A percentile compares a stretch with the other conserved stretches of the same genome.
Evolutionary conservation across 148 eudicot species (phyloP).

Genomic region (Mesembryanthemum crystallinum): DNA sequence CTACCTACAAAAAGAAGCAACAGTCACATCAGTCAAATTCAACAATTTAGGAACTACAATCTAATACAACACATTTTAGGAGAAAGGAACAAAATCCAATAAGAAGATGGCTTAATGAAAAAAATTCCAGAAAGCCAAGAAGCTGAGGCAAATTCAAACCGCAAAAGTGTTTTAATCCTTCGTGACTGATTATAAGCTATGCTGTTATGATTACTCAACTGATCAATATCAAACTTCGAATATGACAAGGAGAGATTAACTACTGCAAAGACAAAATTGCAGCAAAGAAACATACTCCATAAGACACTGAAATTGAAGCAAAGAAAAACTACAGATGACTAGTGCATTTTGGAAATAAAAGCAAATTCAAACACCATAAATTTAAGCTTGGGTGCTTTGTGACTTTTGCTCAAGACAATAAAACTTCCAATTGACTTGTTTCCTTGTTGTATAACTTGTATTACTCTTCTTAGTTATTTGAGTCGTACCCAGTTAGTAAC

Average conservation of each 20-base stretch:
- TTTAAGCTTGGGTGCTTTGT: neutral
- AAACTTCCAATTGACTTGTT: neutral
- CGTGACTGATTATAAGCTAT: neutral
- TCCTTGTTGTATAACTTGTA: neutral
- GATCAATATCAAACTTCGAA: neutral
- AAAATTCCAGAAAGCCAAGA: neutral
- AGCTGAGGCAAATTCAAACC: neutral
- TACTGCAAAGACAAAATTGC: neutral
- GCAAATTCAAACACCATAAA: no score
- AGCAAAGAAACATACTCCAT: neutral
- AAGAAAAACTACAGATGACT: neutral
- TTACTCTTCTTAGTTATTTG: neutral
- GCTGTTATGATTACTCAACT: neutral
- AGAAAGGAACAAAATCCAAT: neutral
- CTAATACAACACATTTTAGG: neutral
- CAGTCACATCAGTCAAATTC: conserved; percentile 1
- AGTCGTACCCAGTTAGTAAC: no score
- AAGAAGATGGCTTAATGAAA: neutral
- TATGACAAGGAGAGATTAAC: neutral
- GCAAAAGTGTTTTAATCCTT: neutral
- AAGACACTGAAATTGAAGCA: neutral
- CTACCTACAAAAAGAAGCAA: conserved; percentile 57
- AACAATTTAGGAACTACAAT: neutral
- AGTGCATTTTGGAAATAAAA: neutral
- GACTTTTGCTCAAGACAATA: neutral